Evolutionary conservation across 2,329 filamentous ascomycete species (phyloP).

Genomic region (Fusarium neocosmosporiellum): DNA sequence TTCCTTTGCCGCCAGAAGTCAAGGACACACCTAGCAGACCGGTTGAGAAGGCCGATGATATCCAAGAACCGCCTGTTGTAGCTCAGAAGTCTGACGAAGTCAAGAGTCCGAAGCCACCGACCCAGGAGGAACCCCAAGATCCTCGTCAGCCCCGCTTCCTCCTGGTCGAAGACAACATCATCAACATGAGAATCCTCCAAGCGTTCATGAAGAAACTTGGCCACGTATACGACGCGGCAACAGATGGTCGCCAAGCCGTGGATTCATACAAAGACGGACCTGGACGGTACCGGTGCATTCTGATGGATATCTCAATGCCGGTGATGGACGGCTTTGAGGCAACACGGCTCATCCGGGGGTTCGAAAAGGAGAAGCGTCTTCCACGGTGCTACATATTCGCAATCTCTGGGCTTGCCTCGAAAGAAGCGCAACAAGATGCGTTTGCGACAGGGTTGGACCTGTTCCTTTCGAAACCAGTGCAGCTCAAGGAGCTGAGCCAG

Average conservation of each 20-base stretch:
- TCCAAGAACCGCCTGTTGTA: not conserved
- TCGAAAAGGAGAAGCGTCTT: constrained; percentile 57
- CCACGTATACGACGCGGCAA: constrained; percentile 42
- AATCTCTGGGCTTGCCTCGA: constrained; percentile 63
- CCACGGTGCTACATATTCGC: constrained; percentile 61
- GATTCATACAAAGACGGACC: constrained; percentile 42
- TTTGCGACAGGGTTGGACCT: constrained; percentile 65
- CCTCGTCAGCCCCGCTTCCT: constrained; percentile 39
- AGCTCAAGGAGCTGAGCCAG: constrained; percentile 52
- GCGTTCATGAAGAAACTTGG: constrained; percentile 51
- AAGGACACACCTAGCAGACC: not conserved
- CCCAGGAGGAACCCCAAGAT: not conserved
- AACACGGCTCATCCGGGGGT: constrained; percentile 60
- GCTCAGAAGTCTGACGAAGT: not conserved
- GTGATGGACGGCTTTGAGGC: constrained; percentile 66
- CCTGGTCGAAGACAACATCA: constrained; percentile 55
- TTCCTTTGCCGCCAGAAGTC: not conserved
- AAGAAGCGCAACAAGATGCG: constrained; percentile 63
- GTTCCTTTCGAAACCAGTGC: constrained; percentile 66
- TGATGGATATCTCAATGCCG: constrained; percentile 69
- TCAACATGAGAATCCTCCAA: constrained; percentile 51
- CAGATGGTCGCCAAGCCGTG: constrained; percentile 49
- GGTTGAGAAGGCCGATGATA: not conserved
- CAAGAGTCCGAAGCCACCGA: not conserved
- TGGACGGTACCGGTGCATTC: constrained; percentile 44